A percentile compares a stretch with the other conserved stretches of the same genome.
Evolutionary conservation across 345 rosid species (phyloP).

Genomic region (Theobroma cacao): DNA sequence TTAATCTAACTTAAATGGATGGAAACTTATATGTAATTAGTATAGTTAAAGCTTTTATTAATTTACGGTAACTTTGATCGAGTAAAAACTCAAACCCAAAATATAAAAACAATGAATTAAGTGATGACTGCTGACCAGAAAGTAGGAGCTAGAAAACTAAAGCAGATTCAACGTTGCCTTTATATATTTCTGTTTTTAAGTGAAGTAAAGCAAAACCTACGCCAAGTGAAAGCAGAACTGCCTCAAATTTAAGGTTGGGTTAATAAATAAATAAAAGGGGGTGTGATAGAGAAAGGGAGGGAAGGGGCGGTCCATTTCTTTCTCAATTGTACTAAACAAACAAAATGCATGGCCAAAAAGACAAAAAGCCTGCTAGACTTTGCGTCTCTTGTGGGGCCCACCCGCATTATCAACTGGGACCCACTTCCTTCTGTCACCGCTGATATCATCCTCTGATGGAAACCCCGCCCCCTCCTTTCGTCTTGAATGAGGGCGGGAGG

Average conservation of each 20-base stretch:
- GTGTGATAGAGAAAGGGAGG: not conserved
- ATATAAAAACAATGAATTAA: not conserved
- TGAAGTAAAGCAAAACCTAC: constrained; percentile 3
- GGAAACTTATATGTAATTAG: too few relatives aligned
- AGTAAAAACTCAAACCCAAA: not conserved
- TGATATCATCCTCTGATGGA: constrained; percentile 16
- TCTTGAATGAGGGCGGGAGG: not conserved
- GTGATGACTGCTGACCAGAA: not conserved
- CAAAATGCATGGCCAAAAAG: not conserved
- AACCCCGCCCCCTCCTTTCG: not conserved
- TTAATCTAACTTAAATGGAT: not conserved
- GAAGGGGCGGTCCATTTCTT: not conserved
- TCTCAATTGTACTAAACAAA: not conserved
- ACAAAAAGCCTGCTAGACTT: constrained; percentile 10
- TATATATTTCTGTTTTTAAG: not conserved
- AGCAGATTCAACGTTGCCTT: not conserved
- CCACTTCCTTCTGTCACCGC: not conserved
- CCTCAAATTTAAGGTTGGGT: not conserved
- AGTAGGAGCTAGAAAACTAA: not conserved
- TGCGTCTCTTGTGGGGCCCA: constrained; percentile 7
- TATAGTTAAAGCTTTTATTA: too few relatives aligned
- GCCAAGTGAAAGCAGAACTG: not conserved
- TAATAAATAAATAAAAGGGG: not conserved
- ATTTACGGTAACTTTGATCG: not conserved
- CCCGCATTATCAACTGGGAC: constrained; percentile 2